phyloP scores from a whole-genome alignment of 2,329 filamentous ascomycete species.

The Microcyclospora tardicrescens region DNA sequence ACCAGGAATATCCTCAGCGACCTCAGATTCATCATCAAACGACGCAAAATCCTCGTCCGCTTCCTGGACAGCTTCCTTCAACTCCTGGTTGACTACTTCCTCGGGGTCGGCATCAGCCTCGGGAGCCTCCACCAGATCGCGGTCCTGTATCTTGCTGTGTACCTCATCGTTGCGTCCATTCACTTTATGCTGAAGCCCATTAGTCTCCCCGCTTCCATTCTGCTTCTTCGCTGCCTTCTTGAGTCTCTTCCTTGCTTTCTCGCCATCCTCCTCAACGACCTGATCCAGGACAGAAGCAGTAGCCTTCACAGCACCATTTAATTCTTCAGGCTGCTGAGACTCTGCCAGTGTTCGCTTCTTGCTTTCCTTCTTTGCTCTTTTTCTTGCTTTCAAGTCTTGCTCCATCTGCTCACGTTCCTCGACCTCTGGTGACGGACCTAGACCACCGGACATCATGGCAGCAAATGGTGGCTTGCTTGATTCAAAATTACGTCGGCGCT shows the following conservation, averaged over 20 bases:
- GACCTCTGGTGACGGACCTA: conserved; percentile 15
- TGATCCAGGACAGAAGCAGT: neutral
- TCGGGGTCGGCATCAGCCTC: conserved; percentile 12
- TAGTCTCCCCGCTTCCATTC: conserved; percentile 3
- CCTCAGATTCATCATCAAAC: neutral
- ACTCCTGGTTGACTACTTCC: conserved; percentile 18
- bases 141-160: conserved; percentile 3
- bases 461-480: conserved; percentile 10
- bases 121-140: conserved; percentile 4
- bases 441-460: conserved; percentile 22
- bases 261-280: conserved; percentile 6
- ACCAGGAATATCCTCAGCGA: conserved; percentile 3
- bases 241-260: conserved; percentile 8
- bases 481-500: conserved; percentile 13
- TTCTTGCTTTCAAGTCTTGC: conserved; percentile 9
- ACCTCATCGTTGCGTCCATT: neutral
- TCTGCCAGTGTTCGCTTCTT: conserved; percentile 20
- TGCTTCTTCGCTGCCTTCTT: conserved; percentile 17
- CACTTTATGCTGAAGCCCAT: neutral
- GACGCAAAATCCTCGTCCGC: conserved; percentile 5
- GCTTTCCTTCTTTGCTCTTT: conserved; percentile 20
- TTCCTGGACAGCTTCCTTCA: conserved; percentile 14
- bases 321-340: conserved; percentile 1
- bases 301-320: conserved; percentile 5
- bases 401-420: conserved; percentile 13